Conservation (phyloP, 805 yeast species). For the Saturnispora kantuleensis region DNA sequence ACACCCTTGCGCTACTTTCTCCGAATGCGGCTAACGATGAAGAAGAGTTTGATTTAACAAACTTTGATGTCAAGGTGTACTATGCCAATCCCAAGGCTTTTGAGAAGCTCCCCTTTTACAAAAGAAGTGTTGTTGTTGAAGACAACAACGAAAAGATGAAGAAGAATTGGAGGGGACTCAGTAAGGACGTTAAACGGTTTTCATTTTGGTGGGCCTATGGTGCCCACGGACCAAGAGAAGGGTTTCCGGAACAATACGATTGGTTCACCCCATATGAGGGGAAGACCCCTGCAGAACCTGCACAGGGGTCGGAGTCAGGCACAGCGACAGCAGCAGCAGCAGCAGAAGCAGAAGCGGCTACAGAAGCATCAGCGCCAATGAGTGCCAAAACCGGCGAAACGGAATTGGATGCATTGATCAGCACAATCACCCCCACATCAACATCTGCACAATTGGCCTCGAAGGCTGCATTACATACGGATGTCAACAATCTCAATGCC, state of each 20-base stretch:
- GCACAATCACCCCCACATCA: conserved; percentile 7
- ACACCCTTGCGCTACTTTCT: conserved; percentile 27
- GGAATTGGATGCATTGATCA: conserved; percentile 11
- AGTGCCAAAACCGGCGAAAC: background rate
- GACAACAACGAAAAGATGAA: conserved; percentile 35
- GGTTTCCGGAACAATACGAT: conserved; percentile 37
- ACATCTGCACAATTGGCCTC: conserved; percentile 5
- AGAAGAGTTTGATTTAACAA: conserved; percentile 23
- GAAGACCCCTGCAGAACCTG: background rate
- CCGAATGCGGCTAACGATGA: conserved; percentile 24
- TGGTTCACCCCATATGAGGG: conserved; percentile 15
- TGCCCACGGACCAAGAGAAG: conserved; percentile 59
- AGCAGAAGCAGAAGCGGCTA: no score
- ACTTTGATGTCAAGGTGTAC: conserved; percentile 27
- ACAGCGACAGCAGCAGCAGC: background rate
- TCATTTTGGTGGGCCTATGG: conserved; percentile 60
- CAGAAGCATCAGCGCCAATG: background rate
- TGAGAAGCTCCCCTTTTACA: conserved; percentile 33
- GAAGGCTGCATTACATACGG: conserved; percentile 11
- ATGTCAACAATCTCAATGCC: conserved; percentile 7
- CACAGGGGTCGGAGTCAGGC: background rate
- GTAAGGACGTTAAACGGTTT: conserved; percentile 41
- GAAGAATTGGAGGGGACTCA: conserved; percentile 45
- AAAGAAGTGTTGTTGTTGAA: conserved; percentile 48
- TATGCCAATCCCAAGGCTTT: conserved; percentile 24